Percentiles rank a stretch among this genome's conserved stretches.
phyloP scores from a whole-genome alignment of 306 rosid species.

The Cucumis hystrix region DNA sequence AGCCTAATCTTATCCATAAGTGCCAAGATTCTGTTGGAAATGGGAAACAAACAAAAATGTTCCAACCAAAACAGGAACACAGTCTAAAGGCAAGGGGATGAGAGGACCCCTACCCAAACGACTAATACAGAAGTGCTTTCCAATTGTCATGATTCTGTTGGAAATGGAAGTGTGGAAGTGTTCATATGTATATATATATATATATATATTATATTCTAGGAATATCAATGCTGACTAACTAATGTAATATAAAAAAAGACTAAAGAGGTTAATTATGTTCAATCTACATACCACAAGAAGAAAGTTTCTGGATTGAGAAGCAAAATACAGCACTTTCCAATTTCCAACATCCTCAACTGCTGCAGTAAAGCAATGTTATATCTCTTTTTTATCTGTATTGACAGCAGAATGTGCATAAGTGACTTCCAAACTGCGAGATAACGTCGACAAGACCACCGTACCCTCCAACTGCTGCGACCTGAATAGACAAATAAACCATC shows the following conservation, averaged over 20 bases:
- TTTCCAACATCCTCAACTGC: not conserved
- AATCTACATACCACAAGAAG: not conserved
- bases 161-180: not conserved
- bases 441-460: conserved; percentile 80
- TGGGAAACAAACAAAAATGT: not conserved
- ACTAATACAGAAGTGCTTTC: too few relatives aligned
- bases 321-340: not conserved
- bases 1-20: not conserved
- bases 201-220: not conserved
- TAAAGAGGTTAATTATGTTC: not conserved
- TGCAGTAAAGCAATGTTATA: not conserved
- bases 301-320: not conserved
- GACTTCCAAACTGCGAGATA: conserved; percentile 89
- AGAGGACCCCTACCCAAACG: too few relatives aligned
- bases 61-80: too few relatives aligned
- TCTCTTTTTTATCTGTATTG: conserved; percentile 14
- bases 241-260: too few relatives aligned
- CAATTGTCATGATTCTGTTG: too few relatives aligned
- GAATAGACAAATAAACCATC: conserved; percentile 11
- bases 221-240: not conserved
- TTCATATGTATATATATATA: too few relatives aligned
- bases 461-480: conserved; percentile 90
- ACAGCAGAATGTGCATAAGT: conserved; percentile 73
- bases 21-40: not conserved
- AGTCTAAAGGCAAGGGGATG: too few relatives aligned